phyloP scores from a whole-genome alignment of 352 stramenopile species.

The Pythium folliculosum region DNA sequence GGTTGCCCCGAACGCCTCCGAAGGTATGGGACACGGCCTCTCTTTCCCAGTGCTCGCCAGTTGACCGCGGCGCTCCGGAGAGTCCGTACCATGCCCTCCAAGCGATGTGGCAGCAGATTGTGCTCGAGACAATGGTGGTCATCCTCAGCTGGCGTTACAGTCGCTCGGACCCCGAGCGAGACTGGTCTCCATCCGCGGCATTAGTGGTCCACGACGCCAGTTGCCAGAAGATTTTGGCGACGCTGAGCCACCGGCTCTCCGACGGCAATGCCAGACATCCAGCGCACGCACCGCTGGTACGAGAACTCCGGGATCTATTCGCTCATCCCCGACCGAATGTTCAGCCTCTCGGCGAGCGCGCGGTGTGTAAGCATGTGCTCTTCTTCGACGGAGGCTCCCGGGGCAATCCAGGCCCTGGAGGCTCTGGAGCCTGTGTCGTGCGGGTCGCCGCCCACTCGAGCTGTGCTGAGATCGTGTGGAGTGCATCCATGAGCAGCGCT shows the following conservation, averaged over 20 bases:
- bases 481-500: no score
- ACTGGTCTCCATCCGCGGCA: not conserved
- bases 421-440: no score
- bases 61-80: slow-evolving; percentile 5
- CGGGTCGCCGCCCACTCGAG: no score
- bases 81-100: slow-evolving; percentile 7
- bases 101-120: slow-evolving; percentile 12
- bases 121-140: slow-evolving; percentile 19
- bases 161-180: not conserved
- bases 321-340: no score
- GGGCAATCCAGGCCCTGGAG: no score
- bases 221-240: not conserved
- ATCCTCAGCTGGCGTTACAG: slow-evolving; percentile 1
- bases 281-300: no score
- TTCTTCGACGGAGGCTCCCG: no score
- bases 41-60: slow-evolving; percentile 1
- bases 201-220: not conserved
- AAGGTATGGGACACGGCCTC: slow-evolving; percentile 5
- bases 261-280: no score
- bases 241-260: not conserved
- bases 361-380: no score
- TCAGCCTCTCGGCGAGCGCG: no score
- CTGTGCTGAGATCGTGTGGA: no score
- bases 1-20: not conserved
- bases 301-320: no score